Percentiles rank a stretch among this genome's conserved stretches.
phyloP scores from a whole-genome alignment of 805 yeast genomes.

The Ogataea wickerhamii region DNA sequence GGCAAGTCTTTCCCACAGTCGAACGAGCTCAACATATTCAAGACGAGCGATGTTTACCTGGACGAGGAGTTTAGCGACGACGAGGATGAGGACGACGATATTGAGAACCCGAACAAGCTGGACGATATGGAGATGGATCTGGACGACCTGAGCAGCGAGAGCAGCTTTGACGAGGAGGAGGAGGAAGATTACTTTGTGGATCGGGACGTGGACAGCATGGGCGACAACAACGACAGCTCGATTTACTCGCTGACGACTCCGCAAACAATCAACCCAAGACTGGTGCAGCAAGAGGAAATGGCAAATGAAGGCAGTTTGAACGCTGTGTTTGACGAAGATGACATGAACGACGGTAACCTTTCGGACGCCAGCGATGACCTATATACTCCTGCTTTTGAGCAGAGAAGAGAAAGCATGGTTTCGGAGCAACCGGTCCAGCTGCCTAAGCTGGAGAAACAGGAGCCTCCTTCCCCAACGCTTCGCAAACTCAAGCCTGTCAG shows the following conservation, averaged over 20 bases:
- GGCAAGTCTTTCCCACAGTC: slow-evolving; percentile 30
- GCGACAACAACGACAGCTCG: slow-evolving; percentile 16
- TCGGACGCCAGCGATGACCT: slow-evolving; percentile 28
- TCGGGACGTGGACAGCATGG: slow-evolving; percentile 7
- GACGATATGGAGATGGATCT: slow-evolving; percentile 32
- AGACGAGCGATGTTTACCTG: slow-evolving; percentile 27
- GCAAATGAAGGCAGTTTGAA: slow-evolving; percentile 3
- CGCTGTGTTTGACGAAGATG: slow-evolving; percentile 20
- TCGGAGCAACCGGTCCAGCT: slow-evolving; percentile 19
- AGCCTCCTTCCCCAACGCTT: slow-evolving; percentile 20
- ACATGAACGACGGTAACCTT: slow-evolving; percentile 18
- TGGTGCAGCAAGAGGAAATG: slow-evolving; percentile 18
- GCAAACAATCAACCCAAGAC: slow-evolving; percentile 24
- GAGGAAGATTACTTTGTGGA: slow-evolving; percentile 21
- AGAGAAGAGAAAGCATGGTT: slow-evolving; percentile 25
- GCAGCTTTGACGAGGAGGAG: slow-evolving; percentile 22
- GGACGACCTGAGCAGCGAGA: slow-evolving; percentile 27
- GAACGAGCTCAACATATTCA: slow-evolving; percentile 31
- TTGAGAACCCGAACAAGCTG: slow-evolving; percentile 22
- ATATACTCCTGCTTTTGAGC: slow-evolving; percentile 30
- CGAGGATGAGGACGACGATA: slow-evolving; percentile 31
- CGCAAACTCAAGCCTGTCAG: slow-evolving; percentile 18
- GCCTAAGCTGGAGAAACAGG: slow-evolving; percentile 13
- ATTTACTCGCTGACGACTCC: slow-evolving; percentile 29
- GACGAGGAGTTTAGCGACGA: slow-evolving; percentile 32